phyloP scores from a whole-genome alignment of 805 yeast genomes.

The Metschnikowia henanensis region DNA sequence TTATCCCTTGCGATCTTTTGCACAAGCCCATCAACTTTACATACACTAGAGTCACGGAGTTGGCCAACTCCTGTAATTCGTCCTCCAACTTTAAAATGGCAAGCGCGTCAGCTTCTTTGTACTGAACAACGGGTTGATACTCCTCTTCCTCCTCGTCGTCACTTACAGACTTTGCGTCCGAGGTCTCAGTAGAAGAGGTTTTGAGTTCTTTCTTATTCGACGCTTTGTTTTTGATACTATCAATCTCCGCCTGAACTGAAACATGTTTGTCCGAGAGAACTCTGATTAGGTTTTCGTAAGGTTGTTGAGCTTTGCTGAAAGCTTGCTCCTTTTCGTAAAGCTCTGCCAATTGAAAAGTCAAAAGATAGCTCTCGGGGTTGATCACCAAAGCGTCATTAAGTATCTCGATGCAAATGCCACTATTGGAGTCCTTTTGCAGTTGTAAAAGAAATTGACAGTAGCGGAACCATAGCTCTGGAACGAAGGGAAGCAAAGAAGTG shows the following conservation, averaged over 20 bases:
- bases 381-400: conserved; percentile 55
- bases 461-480: conserved; percentile 78
- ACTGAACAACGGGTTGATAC: conserved; percentile 11
- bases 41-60: conserved; percentile 62
- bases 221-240: conserved; percentile 18
- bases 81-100: conserved; percentile 21
- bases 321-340: conserved; percentile 60
- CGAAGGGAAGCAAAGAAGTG: conserved; percentile 56
- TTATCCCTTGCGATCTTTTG: conserved; percentile 66
- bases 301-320: conserved; percentile 47
- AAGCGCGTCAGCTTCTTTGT: conserved; percentile 24
- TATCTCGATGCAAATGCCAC: conserved; percentile 43
- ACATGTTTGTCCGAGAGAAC: conserved; percentile 40
- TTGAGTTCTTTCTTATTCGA: conserved; percentile 7
- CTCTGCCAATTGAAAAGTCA: conserved; percentile 70
- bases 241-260: conserved; percentile 22
- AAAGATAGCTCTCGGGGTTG: conserved; percentile 68
- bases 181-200: conserved; percentile 3
- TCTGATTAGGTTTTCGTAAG: conserved; percentile 53
- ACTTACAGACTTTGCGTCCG: conserved; percentile 12
- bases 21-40: conserved; percentile 68
- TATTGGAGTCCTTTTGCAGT: conserved; percentile 38
- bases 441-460: conserved; percentile 41
- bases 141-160: conserved; percentile 23
- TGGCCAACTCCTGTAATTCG: conserved; percentile 25